phyloP scores from a whole-genome alignment of 441 rosid species.

The Populus hybrid region DNA sequence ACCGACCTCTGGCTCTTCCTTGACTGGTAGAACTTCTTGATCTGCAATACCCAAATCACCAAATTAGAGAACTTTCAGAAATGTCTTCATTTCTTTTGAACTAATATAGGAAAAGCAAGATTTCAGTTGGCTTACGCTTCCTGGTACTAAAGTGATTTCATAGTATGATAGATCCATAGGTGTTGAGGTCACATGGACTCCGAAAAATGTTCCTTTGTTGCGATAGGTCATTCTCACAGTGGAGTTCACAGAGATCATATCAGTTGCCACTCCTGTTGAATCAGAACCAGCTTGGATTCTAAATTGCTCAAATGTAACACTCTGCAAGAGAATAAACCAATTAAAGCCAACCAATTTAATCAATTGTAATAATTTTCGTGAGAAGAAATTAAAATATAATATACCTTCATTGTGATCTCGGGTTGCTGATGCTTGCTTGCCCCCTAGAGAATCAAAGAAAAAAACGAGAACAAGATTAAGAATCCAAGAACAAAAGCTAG shows the following conservation, averaged over 20 bases:
- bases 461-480: conserved; percentile 68
- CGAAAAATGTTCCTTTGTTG: conserved; percentile 91
- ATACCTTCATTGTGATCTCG: conserved; percentile 66
- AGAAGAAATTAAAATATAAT: background rate
- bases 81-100: background rate
- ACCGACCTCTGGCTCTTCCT: conserved; percentile 73
- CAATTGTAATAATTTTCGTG: background rate
- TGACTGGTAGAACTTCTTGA: conserved; percentile 67
- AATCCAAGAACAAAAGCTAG: conserved; percentile 74
- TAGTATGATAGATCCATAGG: conserved; percentile 70
- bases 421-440: conserved; percentile 89
- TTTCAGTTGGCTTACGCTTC: conserved; percentile 47
- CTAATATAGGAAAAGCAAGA: background rate
- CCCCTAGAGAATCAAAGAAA: conserved; percentile 82
- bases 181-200: conserved; percentile 78
- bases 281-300: conserved; percentile 94
- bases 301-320: conserved; percentile 68
- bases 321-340: conserved; percentile 33
- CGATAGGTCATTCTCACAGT: conserved; percentile 66
- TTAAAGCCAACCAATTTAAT: conserved; percentile 5
- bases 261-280: conserved; percentile 79
- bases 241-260: conserved; percentile 75
- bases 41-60: conserved; percentile 39
- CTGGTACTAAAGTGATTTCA: conserved; percentile 65
- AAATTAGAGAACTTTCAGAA: background rate